Evolutionary conservation across 2,329 filamentous ascomycete species (phyloP), one percentile per base, ranked within the genome.

Genomic region (Ophiosphaerella narmari): DNA sequence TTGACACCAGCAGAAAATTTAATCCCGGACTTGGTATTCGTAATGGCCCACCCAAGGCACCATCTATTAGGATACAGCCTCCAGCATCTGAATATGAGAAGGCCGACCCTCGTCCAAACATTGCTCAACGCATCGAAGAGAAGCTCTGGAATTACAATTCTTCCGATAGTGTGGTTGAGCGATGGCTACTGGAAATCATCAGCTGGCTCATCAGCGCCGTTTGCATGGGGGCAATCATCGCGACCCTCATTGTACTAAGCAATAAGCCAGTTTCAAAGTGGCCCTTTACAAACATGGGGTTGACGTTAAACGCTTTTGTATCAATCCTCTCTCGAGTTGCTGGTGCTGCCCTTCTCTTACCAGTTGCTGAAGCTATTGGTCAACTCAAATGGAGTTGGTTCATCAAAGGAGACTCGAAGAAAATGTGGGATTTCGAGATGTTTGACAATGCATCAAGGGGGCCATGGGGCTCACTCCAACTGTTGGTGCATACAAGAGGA

Each of bases 381-480:
- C 70, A 74, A 36, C 32, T 71, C 2, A 73, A 73, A 14, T 74
- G 70, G 70, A 66, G 55, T 13, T 72, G 70, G 70, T 72, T 72
- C 11, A 26, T 72, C 12, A 34, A 48, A 2, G 39, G 52, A 0
- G 32, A 67, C 5, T 64, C 66, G 0, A 70, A 68, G 16, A 50
- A 59, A 7, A 66, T 72, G 52, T 67, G 63, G 61, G 70, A 72
- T n/a, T 71, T 67, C 13, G 70, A 73, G 24, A 67, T 68, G 0
- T 73, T 73, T 13, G 70, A 73, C n/a, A 67, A 67, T 2, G 65
- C 65, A 0, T 66, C 62, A 0, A 14, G 67, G 39, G 67, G 67
- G 0, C 66, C 67, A 0, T 68, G 66, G 63, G 67, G 67, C 0
- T 46, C 65, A 0, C 8, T 68, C 0, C 16, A 68, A 0, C 45